Evolutionary conservation across 2,329 filamentous ascomycete genomes (phyloP).

Genomic region (Fusarium subtropicale): DNA sequence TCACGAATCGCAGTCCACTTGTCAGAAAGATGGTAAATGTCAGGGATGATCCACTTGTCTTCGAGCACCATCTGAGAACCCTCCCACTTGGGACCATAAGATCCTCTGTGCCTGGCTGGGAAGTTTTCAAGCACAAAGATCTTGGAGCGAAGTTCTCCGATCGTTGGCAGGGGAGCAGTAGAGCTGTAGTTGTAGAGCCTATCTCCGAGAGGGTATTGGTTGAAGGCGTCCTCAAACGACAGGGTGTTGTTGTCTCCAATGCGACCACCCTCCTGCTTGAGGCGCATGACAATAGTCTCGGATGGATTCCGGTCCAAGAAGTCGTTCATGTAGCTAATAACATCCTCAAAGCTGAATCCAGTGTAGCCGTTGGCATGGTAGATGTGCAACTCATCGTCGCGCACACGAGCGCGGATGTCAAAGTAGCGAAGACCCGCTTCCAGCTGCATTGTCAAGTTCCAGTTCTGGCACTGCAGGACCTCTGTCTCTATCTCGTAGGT

Average conservation of each 20-base stretch:
- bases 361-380: slow-evolving; percentile 61
- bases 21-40: slow-evolving; percentile 56
- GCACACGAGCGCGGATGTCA: slow-evolving; percentile 60
- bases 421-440: slow-evolving; percentile 61
- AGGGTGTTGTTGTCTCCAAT: slow-evolving; percentile 51
- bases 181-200: slow-evolving; percentile 54
- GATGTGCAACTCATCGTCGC: slow-evolving; percentile 58
- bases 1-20: slow-evolving; percentile 60
- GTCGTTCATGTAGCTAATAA: slow-evolving; percentile 57
- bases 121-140: slow-evolving; percentile 64
- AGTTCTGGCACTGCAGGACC: slow-evolving; percentile 61
- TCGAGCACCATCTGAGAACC: slow-evolving; percentile 59
- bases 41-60: slow-evolving; percentile 60
- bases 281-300: slow-evolving; percentile 62
- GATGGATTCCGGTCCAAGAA: slow-evolving; percentile 60
- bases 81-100: slow-evolving; percentile 60
- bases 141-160: slow-evolving; percentile 59
- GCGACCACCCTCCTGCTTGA: slow-evolving; percentile 60
- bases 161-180: slow-evolving; percentile 54
- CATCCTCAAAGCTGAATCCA: slow-evolving; percentile 57
- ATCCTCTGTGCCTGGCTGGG: slow-evolving; percentile 41
- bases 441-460: slow-evolving; percentile 58
- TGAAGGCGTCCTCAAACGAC: slow-evolving; percentile 61
- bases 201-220: slow-evolving; percentile 53
- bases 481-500: slow-evolving; percentile 56